Evolutionary conservation across 2,329 filamentous ascomycete genomes (phyloP).

Genomic region (Elsinoe perseae): DNA sequence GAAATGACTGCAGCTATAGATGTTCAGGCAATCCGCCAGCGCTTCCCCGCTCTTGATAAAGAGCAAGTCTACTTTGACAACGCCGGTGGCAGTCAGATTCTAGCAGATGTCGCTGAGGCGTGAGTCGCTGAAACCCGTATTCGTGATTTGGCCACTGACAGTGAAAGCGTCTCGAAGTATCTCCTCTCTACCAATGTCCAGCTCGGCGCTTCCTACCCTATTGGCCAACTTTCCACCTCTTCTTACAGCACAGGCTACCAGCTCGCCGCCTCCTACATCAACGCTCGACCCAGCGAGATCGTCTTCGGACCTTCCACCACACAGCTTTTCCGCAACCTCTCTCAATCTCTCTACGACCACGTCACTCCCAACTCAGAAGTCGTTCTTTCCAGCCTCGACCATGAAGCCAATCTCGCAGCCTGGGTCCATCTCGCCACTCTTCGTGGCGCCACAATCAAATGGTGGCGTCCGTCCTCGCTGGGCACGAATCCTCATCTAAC

Average conservation of each 20-base stretch:
- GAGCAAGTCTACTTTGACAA: slow-evolving; percentile 70
- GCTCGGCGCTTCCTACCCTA: slow-evolving; percentile 61
- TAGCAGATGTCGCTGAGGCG: slow-evolving; percentile 60
- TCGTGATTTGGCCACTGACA: slow-evolving; percentile 7
- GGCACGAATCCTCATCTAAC: slow-evolving; percentile 51
- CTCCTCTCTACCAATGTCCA: slow-evolving; percentile 64
- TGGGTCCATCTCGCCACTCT: slow-evolving; percentile 62
- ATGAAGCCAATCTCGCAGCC: slow-evolving; percentile 68
- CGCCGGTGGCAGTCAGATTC: slow-evolving; percentile 64
- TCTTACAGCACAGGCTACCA: slow-evolving; percentile 53
- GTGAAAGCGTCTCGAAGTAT: slow-evolving; percentile 54
- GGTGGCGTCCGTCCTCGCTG: slow-evolving; percentile 47
- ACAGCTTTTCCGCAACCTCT: slow-evolving; percentile 66
- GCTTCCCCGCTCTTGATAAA: slow-evolving; percentile 61
- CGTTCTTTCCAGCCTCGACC: slow-evolving; percentile 63
- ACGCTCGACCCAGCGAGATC: slow-evolving; percentile 58
- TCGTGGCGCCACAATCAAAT: slow-evolving; percentile 56
- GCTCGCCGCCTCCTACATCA: slow-evolving; percentile 63
- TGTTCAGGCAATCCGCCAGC: slow-evolving; percentile 47
- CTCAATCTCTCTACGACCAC: slow-evolving; percentile 47
- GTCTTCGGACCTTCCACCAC: slow-evolving; percentile 68
- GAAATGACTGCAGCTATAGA: slow-evolving; percentile 41
- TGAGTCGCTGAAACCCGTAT: slow-evolving; percentile 32
- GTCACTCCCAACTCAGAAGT: slow-evolving; percentile 50
- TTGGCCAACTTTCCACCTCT: slow-evolving; percentile 52